Evolutionary conservation across 805 yeast genomes (phyloP).

Genomic region (Yarrowia bubula): DNA sequence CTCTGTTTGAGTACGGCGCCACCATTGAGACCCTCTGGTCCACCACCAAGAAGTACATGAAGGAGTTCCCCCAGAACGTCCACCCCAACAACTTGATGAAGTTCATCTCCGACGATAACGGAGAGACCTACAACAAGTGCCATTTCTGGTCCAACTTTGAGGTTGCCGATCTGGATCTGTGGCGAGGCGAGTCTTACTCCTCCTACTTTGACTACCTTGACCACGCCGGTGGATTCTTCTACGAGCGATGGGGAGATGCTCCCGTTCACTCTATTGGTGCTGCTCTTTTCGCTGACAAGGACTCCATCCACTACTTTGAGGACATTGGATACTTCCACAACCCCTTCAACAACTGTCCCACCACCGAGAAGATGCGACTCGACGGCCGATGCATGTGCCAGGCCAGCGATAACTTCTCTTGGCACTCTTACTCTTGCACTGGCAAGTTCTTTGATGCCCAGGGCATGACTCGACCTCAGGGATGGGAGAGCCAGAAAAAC

Average conservation of each 20-base stretch:
- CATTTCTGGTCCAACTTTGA: constrained; percentile 87
- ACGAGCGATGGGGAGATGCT: constrained; percentile 93
- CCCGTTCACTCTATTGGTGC: constrained; percentile 84
- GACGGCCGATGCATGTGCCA: constrained; percentile 56
- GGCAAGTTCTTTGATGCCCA: constrained; percentile 38
- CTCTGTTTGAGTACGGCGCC: constrained; percentile 64
- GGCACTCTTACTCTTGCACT: constrained; percentile 42
- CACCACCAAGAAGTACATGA: constrained; percentile 61
- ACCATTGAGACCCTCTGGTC: constrained; percentile 81
- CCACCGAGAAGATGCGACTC: constrained; percentile 46
- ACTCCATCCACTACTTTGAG: constrained; percentile 66
- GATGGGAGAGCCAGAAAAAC: constrained; percentile 23
- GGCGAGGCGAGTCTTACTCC: constrained; percentile 56
- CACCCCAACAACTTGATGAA: constrained; percentile 62
- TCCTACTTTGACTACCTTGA: constrained; percentile 64
- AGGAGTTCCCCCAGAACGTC: constrained; percentile 56
- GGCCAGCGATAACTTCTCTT: constrained; percentile 39
- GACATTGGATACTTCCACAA: constrained; percentile 73
- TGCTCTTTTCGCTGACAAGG: constrained; percentile 54
- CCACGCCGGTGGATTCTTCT: constrained; percentile 70
- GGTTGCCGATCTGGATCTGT: constrained; percentile 68
- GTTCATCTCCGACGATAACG: constrained; percentile 68
- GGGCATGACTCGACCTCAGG: constrained; percentile 29
- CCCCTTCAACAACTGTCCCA: constrained; percentile 65
- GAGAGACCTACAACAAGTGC: constrained; percentile 73